phyloP scores from a whole-genome alignment of 148 eudicot genomes.

The Rhododendron molle region DNA sequence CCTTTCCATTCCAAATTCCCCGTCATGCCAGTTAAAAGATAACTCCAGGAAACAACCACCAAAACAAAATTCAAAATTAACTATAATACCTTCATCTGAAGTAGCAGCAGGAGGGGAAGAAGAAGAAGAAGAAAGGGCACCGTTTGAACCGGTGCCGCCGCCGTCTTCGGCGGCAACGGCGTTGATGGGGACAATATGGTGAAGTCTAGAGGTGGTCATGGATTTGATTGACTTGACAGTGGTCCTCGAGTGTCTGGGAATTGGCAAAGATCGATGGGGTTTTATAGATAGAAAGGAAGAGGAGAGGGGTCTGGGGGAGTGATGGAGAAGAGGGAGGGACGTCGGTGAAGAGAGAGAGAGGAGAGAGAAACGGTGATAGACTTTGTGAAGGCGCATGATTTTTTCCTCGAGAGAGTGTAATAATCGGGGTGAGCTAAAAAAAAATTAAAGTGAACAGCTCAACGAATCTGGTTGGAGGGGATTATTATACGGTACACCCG shows the following conservation, averaged over 20 bases:
- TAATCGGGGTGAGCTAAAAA: background rate
- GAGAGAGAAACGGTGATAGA: conserved; percentile 55
- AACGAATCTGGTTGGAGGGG: background rate
- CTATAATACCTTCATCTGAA: conserved; percentile 29
- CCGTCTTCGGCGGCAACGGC: conserved; percentile 43
- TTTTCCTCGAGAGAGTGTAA: background rate
- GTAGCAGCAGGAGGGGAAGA: conserved; percentile 7
- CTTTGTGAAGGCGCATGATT: conserved; percentile 66
- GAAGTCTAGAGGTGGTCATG: conserved; percentile 41
- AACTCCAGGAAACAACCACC: background rate
- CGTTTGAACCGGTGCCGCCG: conserved; percentile 30
- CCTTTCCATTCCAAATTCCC: background rate
- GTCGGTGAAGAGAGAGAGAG: conserved; percentile 27
- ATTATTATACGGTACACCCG: background rate
- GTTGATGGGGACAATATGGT: conserved; percentile 39
- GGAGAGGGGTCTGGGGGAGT: background rate
- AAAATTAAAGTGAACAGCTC: background rate
- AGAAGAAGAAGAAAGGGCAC: conserved; percentile 22
- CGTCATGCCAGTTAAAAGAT: background rate
- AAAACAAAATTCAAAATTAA: background rate
- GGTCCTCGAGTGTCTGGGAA: conserved; percentile 2
- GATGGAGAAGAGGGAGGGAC: conserved; percentile 4
- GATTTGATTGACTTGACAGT: conserved; percentile 18
- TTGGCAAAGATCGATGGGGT: conserved; percentile 12
- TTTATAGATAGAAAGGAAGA: conserved; percentile 24